phyloP scores from a whole-genome alignment of 78 protist genomes.

The Paulinella micropora region DNA sequence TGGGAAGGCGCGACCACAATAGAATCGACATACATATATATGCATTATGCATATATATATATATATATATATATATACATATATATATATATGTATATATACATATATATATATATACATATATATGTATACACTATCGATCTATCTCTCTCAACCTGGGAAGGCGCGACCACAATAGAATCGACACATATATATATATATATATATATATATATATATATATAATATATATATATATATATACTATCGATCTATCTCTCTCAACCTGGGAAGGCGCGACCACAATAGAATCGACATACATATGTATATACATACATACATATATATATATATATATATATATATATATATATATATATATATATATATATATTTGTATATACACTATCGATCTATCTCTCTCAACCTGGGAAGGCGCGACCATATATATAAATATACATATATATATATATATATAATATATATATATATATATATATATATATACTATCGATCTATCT shows the following conservation, averaged over 20 bases:
- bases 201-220: no score
- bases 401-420: no score
- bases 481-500: no score
- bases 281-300: slow-evolving; percentile 73
- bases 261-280: slow-evolving; percentile 95
- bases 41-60: not conserved
- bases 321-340: not conserved
- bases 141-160: no score
- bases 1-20: slow-evolving; percentile 95
- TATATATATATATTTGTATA: not conserved
- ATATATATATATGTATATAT: not conserved
- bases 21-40: slow-evolving; percentile 45
- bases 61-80: not conserved
- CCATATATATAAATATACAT: no score
- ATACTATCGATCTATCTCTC: no score
- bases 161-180: no score
- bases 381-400: no score
- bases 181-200: not conserved
- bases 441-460: not conserved
- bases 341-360: not conserved
- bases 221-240: no score
- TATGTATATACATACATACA: not conserved
- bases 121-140: no score
- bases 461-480: no score
- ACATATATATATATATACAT: not conserved